Conservation (phyloP, 345 rosid genomes). For the Pistacia integerrima region DNA sequence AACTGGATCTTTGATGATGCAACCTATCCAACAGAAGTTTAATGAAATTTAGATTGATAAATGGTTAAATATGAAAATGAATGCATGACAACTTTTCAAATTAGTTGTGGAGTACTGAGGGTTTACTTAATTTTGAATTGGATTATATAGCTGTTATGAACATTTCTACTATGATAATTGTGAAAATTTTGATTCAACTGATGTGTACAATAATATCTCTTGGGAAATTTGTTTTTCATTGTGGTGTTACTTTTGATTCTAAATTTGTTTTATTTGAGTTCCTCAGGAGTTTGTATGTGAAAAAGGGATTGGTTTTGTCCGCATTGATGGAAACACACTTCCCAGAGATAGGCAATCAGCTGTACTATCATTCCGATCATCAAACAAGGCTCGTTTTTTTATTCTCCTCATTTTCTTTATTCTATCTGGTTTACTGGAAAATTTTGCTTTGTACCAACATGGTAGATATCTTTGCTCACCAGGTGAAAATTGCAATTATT, state of each 20-base stretch:
- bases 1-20: background rate
- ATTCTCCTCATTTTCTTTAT: constrained; percentile 10
- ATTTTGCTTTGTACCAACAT: constrained; percentile 3
- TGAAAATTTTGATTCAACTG: background rate
- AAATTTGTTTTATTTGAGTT: constrained; percentile 14
- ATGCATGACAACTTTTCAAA: background rate
- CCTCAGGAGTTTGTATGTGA: constrained; percentile 79
- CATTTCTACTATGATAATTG: background rate
- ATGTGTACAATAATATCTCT: background rate
- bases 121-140: background rate
- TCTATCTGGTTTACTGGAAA: constrained; percentile 8
- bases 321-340: constrained; percentile 92
- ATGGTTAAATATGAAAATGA: background rate
- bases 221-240: background rate
- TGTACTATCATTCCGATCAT: constrained; percentile 67
- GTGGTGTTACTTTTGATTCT: background rate
- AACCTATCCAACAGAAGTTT: background rate
- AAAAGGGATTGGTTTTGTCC: constrained; percentile 79
- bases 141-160: background rate
- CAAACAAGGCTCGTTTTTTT: constrained; percentile 53
- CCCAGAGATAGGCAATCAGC: constrained; percentile 90
- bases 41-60: background rate
- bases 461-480: constrained; percentile 15
- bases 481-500: constrained; percentile 87
- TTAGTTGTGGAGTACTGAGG: background rate